Evolutionary conservation across 495 filamentous ascomycete genomes (phyloP).

Genomic region (Aspergillus diversus): DNA sequence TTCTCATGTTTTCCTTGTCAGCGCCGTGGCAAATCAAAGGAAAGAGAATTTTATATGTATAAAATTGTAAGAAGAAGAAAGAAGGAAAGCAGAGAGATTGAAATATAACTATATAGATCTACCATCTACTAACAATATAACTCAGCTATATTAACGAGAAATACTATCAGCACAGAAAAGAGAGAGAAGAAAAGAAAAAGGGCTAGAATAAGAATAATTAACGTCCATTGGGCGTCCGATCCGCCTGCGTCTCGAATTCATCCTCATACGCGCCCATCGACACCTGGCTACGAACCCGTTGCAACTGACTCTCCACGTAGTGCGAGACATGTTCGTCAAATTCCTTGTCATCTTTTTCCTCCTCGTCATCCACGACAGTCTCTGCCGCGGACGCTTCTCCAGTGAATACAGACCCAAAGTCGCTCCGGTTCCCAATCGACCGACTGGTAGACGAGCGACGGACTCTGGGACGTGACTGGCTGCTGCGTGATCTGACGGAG

Average conservation of each 20-base stretch:
- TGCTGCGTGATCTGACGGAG: slow-evolving; percentile 41
- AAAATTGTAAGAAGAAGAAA: not conserved
- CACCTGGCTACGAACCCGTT: slow-evolving; percentile 60
- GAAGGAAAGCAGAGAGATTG: not conserved
- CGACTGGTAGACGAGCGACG: slow-evolving; percentile 82
- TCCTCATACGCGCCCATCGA: slow-evolving; percentile 59
- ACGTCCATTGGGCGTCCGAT: slow-evolving; percentile 37
- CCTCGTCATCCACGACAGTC: slow-evolving; percentile 35
- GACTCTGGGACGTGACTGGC: slow-evolving; percentile 49
- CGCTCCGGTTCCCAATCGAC: slow-evolving; percentile 85
- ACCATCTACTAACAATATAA: not conserved
- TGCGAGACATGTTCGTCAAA: slow-evolving; percentile 67
- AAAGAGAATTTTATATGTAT: not conserved
- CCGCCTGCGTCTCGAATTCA: slow-evolving; percentile 60
- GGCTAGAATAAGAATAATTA: not conserved
- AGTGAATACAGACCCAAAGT: slow-evolving; percentile 61
- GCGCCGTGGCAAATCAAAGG: not conserved
- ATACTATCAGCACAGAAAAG: not conserved
- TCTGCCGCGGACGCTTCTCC: slow-evolving; percentile 32
- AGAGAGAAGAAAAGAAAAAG: not conserved
- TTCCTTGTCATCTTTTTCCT: slow-evolving; percentile 45
- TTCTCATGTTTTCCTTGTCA: not conserved
- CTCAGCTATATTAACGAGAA: not conserved
- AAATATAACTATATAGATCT: not conserved
- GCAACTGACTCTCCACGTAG: slow-evolving; percentile 73